phyloP scores from a whole-genome alignment of 2,329 filamentous ascomycete genomes.

The Septoria petroselini region DNA sequence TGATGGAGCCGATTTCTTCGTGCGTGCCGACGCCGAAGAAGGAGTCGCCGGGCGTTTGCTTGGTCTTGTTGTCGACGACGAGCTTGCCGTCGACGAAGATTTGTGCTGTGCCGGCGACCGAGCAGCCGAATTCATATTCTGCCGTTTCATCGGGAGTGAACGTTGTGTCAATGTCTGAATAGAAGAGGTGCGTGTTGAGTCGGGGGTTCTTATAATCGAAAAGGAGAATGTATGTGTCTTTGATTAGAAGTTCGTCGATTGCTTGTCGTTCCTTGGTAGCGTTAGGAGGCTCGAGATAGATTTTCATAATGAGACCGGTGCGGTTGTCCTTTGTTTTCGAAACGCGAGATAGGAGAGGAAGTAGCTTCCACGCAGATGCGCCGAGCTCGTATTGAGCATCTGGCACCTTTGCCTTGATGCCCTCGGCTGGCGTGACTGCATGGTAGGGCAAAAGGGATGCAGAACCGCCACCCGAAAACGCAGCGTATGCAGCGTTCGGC shows the following conservation, averaged over 20 bases:
- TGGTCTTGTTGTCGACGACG: constrained; percentile 61
- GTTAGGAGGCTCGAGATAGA: constrained; percentile 50
- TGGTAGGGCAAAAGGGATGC: constrained; percentile 38
- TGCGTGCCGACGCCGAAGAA: constrained; percentile 65
- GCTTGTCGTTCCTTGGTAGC: constrained; percentile 43
- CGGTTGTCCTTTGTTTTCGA: constrained; percentile 27
- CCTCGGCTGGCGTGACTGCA: constrained; percentile 35
- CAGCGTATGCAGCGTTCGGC: constrained; percentile 68
- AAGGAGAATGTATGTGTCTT: constrained; percentile 43
- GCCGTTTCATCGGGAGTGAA: constrained; percentile 60
- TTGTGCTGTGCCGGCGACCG: constrained; percentile 64
- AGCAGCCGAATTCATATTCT: constrained; percentile 63
- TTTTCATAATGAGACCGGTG: constrained; percentile 30
- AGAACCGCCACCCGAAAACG: constrained; percentile 43
- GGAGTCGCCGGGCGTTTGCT: constrained; percentile 58
- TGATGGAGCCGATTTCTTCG: constrained; percentile 59
- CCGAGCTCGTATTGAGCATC: constrained; percentile 28
- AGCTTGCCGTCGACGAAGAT: constrained; percentile 61
- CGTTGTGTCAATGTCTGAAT: constrained; percentile 52
- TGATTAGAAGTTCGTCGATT: constrained; percentile 52
- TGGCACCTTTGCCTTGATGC: constrained; percentile 30
- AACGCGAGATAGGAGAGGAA: constrained; percentile 31
- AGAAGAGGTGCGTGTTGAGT: constrained; percentile 40
- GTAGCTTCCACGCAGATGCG: constrained; percentile 32
- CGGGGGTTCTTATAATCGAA: constrained; percentile 51